A percentile compares a stretch with the other conserved stretches of the same genome.
These are phyloP conservation scores for Rhodomyrtus tomentosa DNA, from an alignment of 345 rosid species.

Conservation along the genomic window DNA sequence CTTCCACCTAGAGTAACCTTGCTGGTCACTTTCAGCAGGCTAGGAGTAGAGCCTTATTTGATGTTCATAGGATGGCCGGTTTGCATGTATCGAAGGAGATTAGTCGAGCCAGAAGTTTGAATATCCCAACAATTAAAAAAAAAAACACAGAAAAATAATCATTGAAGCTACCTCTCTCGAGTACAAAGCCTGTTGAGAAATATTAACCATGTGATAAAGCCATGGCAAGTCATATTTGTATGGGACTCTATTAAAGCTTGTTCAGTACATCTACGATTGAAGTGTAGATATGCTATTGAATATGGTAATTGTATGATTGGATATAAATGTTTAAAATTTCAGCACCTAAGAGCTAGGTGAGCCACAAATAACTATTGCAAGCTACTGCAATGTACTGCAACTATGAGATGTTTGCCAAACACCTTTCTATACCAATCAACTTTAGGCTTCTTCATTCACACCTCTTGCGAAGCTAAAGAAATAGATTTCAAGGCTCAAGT, in stretches of 20 bases:
- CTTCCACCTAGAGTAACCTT: neutral
- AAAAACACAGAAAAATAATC: neutral
- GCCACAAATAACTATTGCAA: neutral
- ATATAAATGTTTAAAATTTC: neutral
- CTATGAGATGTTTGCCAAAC: neutral
- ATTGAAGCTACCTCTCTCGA: neutral
- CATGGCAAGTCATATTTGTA: neutral
- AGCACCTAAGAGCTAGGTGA: neutral
- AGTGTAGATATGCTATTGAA: neutral
- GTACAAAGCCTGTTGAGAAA: neutral
- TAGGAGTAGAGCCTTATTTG: neutral
- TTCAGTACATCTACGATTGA: neutral
- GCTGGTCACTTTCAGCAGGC: neutral
- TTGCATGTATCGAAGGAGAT: neutral
- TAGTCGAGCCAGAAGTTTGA: neutral
- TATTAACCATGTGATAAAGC: neutral
- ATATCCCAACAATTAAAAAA: neutral
- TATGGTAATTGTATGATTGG: neutral
- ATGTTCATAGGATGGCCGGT: neutral
- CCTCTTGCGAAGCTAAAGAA: too few relatives aligned
- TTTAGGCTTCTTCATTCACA: too few relatives aligned
- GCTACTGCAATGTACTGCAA: neutral
- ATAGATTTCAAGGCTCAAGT: neutral
- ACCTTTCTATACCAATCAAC: neutral
- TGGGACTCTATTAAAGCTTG: neutral